Percentiles rank a stretch among this genome's conserved stretches.
Conservation (phyloP, 1,284 basidiomycete species). For the Marasmius oreades region DNA sequence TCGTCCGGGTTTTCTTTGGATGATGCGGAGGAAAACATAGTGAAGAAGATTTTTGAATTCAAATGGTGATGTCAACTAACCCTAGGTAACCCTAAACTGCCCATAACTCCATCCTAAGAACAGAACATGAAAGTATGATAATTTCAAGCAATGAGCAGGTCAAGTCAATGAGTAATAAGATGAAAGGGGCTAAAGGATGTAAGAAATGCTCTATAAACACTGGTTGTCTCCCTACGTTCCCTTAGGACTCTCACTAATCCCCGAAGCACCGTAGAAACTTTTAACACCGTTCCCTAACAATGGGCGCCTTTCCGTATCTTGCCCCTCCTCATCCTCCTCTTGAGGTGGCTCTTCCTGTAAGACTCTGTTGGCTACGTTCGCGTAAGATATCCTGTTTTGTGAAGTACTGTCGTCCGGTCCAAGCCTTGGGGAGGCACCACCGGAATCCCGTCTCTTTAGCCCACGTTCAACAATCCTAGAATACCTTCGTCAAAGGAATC, state of each 20-base stretch:
- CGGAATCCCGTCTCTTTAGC: slow-evolving; percentile 15
- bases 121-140: neutral
- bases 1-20: slow-evolving; percentile 14
- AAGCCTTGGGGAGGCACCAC: neutral
- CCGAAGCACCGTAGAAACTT: neutral
- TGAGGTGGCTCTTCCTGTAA: neutral
- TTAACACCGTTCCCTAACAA: neutral
- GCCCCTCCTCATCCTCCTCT: neutral
- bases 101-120: neutral
- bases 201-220: neutral
- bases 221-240: neutral
- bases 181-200: too few relatives aligned
- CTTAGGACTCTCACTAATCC: neutral
- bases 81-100: neutral
- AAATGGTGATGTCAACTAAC: neutral
- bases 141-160: neutral
- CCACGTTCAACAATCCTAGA: slow-evolving; percentile 33
- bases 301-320: neutral
- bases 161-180: too few relatives aligned
- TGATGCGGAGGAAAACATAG: slow-evolving; percentile 2
- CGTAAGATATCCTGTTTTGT: neutral
- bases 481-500: neutral
- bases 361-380: neutral
- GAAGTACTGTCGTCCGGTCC: neutral
- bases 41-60: neutral